Base-by-base conservation (phyloP, 192 early-diverging fungal genomes). In the Rhizophagus prolifer region DNA sequence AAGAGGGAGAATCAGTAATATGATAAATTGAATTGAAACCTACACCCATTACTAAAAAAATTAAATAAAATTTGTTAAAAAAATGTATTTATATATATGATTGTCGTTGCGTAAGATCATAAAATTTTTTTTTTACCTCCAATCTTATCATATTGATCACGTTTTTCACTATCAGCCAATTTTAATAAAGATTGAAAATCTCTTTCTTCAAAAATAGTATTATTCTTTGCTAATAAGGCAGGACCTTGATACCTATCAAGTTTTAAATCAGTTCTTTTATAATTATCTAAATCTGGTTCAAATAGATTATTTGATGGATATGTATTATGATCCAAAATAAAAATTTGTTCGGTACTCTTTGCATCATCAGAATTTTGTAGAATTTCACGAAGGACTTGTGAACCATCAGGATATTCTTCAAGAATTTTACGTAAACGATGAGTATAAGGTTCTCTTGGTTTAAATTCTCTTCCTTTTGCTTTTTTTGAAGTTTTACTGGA, bases 381-480 rank as follows among this genome's bases (percentile, higher is more conserved):
- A 36, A 83, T 83, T 60, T 84, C 83, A n/a, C 83, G 75, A 2
- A 82, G 71, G 30, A 84, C 72, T 59, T 84, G 83, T 1, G 83
- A 76, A 4, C 83, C 82, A 31, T 84, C 83, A 9, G 83, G 83
- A 16, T 84, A 84, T 14, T 84, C 83, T 26, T 80, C 74, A 1
- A 84, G 77, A 5, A 84, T 81, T 5, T 65, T 78, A 6, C 46
- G 36, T 23, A 85, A 80, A 26, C 79, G 74, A 30, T 72, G 70
- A 0, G 82, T 83, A 28, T 81, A 38, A 4, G 82, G 77, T 60
- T 79, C 80, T 1, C 50, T 26, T 13, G 79, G 74, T 13, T 60
- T 70, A 44, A 69, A 69, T 0, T 41, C 25, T 26, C 2, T 26
- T 61, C 60, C 60, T 10, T 8, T 12, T 61, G 9, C 4, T 12